These are phyloP conservation scores for Ceratorhiza oryzae-sativae DNA, from an alignment of 1,284 basidiomycete genomes.

Conservation along the genomic window DNA sequence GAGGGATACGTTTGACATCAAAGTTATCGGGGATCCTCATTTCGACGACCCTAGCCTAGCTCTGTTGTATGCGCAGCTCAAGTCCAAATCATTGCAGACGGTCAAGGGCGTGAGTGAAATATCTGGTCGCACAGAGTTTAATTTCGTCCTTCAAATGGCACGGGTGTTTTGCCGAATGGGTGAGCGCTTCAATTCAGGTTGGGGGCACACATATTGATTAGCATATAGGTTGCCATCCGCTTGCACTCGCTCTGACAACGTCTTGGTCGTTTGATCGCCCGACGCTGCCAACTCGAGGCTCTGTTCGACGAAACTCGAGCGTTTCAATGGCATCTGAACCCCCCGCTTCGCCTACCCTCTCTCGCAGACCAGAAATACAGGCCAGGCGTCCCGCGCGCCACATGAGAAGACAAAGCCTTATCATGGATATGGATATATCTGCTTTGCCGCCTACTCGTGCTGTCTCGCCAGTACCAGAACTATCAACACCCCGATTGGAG, in stretches of 20 bases:
- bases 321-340: slow-evolving; percentile 19
- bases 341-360: slow-evolving; percentile 41
- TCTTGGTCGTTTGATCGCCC: slow-evolving; percentile 92
- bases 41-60: slow-evolving; percentile 93
- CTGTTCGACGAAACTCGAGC: slow-evolving; percentile 39
- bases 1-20: slow-evolving; percentile 52
- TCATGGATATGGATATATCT: slow-evolving; percentile 84
- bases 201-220: slow-evolving; percentile 24
- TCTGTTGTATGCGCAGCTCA: slow-evolving; percentile 87
- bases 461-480: slow-evolving; percentile 54
- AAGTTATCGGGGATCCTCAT: slow-evolving; percentile 80
- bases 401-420: slow-evolving; percentile 38
- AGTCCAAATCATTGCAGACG: slow-evolving; percentile 87
- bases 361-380: slow-evolving; percentile 30
- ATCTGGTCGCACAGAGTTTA: slow-evolving; percentile 85
- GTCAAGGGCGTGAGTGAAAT: slow-evolving; percentile 91
- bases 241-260: slow-evolving; percentile 84
- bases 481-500: neutral
- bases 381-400: slow-evolving; percentile 39
- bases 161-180: slow-evolving; percentile 93
- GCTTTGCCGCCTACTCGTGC: slow-evolving; percentile 66
- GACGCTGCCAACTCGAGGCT: slow-evolving; percentile 48
- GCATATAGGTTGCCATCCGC: slow-evolving; percentile 81
- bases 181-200: slow-evolving; percentile 51
- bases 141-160: slow-evolving; percentile 91